Base-by-base conservation (phyloP, 306 rosid genomes). In the Fagus sylvatica region DNA sequence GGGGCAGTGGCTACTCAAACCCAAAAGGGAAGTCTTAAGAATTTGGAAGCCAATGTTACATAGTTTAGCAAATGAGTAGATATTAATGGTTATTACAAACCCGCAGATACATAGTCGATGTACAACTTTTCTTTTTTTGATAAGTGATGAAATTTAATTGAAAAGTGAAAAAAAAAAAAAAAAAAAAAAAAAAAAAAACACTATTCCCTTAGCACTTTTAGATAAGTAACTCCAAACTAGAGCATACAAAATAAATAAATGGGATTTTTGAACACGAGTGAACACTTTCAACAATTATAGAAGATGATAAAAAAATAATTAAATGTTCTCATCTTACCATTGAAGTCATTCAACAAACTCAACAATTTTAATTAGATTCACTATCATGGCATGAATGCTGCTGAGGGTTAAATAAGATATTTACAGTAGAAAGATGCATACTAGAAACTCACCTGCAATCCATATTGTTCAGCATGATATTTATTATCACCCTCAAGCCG, bases 401-500 rank as follows among this genome's bases (percentile, higher is more conserved):
- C 40, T 57, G 36, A 61, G 19, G 36, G n/a, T 1, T 61, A 13
- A 13, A 33, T 61, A 15, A 5, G 42, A 61, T 33, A 61, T 61
- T 4, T 33, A 32, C 8, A 12, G 19, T 33, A 32, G 39, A 61
- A 61, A 61, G 68, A 33, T 61, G 34, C 48, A 40, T 39, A 66
- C 46, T 17, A 60, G 74, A 71, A 80, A 85, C 86, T 66, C 84
- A 94, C 99, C 99, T 96, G 99, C 83, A 96, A 90, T 48, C 98
- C 99, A 87, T 90, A 77, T 62, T 93, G 96, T 73, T 96, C 99
- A 41, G 99, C 99, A 68, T 96, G 98, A 79, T 96, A 96, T 78
- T 90, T 96, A 80, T 96, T 93, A 84, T 93, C 99, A 49, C 97
- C 99, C 89, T 96, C 99, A 75, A 96, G 98, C 61, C 89, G 91